These are phyloP conservation scores for Cladophialophora yegresii DNA, from an alignment of 2,329 filamentous ascomycete genomes.

Conservation along the genomic window DNA sequence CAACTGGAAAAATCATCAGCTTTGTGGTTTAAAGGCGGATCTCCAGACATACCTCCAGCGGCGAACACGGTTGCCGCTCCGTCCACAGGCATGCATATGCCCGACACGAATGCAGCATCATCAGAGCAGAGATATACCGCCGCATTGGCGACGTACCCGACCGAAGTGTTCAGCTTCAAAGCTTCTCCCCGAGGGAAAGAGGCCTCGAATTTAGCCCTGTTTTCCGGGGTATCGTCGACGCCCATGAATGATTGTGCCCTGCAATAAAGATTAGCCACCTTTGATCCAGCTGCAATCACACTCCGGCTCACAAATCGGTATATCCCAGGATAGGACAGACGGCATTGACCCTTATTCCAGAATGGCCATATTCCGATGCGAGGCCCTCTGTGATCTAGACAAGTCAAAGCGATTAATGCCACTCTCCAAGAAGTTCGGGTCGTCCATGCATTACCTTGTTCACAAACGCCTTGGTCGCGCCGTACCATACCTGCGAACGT, in stretches of 20 bases:
- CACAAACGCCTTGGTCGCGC: slow-evolving; percentile 31
- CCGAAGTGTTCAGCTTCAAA: slow-evolving; percentile 17
- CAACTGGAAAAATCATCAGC: background rate
- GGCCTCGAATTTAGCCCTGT: slow-evolving; percentile 20
- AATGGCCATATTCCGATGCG: slow-evolving; percentile 26
- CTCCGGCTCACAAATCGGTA: slow-evolving; percentile 19
- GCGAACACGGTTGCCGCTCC: slow-evolving; percentile 36
- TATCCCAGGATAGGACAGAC: slow-evolving; percentile 26
- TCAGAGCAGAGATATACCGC: slow-evolving; percentile 51
- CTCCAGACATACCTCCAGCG: slow-evolving; percentile 19
- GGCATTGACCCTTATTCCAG: slow-evolving; percentile 21
- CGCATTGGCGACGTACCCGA: slow-evolving; percentile 37
- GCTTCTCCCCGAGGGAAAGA: slow-evolving; percentile 23
- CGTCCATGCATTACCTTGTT: slow-evolving; percentile 11
- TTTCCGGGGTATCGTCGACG: slow-evolving; percentile 23
- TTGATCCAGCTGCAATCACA: background rate
- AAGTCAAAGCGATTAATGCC: background rate
- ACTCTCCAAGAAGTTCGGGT: background rate
- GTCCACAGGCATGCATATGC: slow-evolving; percentile 48
- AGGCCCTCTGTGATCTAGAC: slow-evolving; percentile 22
- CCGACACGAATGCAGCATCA: slow-evolving; percentile 51
- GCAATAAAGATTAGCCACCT: background rate
- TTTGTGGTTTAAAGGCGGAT: background rate
- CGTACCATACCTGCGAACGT: slow-evolving; percentile 25
- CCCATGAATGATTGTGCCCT: slow-evolving; percentile 25